These are phyloP conservation scores for Fusarium marasasianum DNA, from an alignment of 2,329 filamentous ascomycete genomes.

Conservation along the genomic window DNA sequence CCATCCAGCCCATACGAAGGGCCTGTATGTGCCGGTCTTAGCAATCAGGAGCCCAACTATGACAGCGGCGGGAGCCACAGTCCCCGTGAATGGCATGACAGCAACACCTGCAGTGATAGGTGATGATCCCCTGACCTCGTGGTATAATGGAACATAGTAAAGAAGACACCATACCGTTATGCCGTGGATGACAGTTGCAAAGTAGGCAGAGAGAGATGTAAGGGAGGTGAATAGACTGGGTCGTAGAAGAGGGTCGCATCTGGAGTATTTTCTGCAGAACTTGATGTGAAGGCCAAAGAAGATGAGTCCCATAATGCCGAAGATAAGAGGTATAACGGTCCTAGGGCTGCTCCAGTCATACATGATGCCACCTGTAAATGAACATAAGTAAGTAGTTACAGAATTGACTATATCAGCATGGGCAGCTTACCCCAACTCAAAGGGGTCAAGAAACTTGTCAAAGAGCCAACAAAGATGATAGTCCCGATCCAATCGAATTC, in stretches of 20 bases:
- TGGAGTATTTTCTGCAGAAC: slow-evolving; percentile 31
- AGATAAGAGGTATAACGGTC: slow-evolving; percentile 68
- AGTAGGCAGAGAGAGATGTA: slow-evolving; percentile 35
- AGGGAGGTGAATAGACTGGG: slow-evolving; percentile 38
- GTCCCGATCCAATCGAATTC: slow-evolving; percentile 71
- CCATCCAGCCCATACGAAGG: slow-evolving; percentile 71
- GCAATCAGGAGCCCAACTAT: slow-evolving; percentile 65
- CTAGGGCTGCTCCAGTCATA: slow-evolving; percentile 71
- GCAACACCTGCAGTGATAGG: slow-evolving; percentile 54
- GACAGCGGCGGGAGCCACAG: slow-evolving; percentile 69
- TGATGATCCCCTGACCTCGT: slow-evolving; percentile 35
- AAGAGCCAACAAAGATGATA: slow-evolving; percentile 66
- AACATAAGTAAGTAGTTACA: slow-evolving; percentile 4
- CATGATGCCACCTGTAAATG: slow-evolving; percentile 64
- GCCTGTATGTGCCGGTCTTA: slow-evolving; percentile 67
- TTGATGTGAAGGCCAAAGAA: slow-evolving; percentile 33
- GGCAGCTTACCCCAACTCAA: slow-evolving; percentile 35
- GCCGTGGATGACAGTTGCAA: slow-evolving; percentile 35
- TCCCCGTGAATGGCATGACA: slow-evolving; percentile 67
- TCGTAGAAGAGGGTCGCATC: slow-evolving; percentile 35
- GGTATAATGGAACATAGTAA: slow-evolving; percentile 38
- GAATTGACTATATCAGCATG: neutral
- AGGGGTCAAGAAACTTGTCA: slow-evolving; percentile 53
- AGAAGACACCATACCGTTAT: slow-evolving; percentile 36
- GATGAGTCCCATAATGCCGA: slow-evolving; percentile 58